Evolutionary conservation across 2,329 filamentous ascomycete species (phyloP).

Genomic region (Ascochyta rabiei): DNA sequence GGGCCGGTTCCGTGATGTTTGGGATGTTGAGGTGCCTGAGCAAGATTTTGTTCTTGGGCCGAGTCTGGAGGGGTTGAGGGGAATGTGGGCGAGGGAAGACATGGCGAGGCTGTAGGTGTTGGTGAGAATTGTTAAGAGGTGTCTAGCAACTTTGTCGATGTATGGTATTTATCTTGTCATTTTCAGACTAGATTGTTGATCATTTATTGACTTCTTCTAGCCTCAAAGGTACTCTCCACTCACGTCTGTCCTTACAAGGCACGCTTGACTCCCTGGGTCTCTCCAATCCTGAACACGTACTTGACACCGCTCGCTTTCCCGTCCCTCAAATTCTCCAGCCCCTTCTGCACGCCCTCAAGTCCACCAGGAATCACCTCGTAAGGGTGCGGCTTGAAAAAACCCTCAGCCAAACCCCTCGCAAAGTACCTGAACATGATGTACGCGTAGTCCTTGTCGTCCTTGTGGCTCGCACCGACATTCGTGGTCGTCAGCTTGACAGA

Average conservation of each 20-base stretch:
- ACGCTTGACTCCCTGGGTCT: slow-evolving; percentile 46
- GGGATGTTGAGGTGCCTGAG: slow-evolving; percentile 54
- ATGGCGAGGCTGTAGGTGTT: too few species aligned
- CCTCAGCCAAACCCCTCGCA: slow-evolving; percentile 55
- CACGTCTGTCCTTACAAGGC: slow-evolving; percentile 8
- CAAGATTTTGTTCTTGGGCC: slow-evolving; percentile 57
- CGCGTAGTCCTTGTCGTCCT: slow-evolving; percentile 50
- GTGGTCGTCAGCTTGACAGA: slow-evolving; percentile 49
- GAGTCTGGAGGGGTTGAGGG: slow-evolving; percentile 1
- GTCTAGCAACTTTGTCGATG: too few species aligned
- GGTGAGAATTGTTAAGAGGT: too few species aligned
- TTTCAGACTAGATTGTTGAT: too few species aligned
- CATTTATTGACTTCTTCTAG: too few species aligned
- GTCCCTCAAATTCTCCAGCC: slow-evolving; percentile 60
- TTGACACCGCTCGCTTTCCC: slow-evolving; percentile 69
- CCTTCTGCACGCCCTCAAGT: slow-evolving; percentile 60
- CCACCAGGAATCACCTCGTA: slow-evolving; percentile 61
- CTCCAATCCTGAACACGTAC: slow-evolving; percentile 64
- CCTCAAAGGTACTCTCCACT: too few species aligned
- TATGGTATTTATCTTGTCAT: too few species aligned
- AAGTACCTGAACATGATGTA: slow-evolving; percentile 55
- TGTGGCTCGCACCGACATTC: slow-evolving; percentile 42
- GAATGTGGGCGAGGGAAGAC: not conserved
- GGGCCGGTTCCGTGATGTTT: slow-evolving; percentile 52
- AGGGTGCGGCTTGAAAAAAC: slow-evolving; percentile 58